phyloP scores from a whole-genome alignment of 345 rosid genomes.

The Kandelia obovata region DNA sequence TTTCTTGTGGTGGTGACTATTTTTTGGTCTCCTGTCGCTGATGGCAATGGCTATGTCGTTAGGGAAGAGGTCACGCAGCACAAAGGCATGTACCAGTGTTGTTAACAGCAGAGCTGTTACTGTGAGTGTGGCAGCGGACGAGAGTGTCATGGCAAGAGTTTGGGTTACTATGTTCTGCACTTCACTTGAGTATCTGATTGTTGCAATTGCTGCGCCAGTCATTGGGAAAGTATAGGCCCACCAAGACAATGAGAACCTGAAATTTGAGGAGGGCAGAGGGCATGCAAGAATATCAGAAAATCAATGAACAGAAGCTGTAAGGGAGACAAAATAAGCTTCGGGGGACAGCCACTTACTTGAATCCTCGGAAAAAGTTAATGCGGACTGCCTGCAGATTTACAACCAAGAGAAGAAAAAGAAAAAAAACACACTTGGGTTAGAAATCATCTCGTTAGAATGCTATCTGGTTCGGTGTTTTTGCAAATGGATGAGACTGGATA shows the following conservation, averaged over 20 bases:
- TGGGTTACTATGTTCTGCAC: conserved; percentile 42
- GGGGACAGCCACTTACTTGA: conserved; percentile 42
- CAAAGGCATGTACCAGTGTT: conserved; percentile 44
- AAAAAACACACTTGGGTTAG: not conserved
- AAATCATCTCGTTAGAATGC: not conserved
- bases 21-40: conserved; percentile 48
- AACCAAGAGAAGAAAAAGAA: not conserved
- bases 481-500: not conserved
- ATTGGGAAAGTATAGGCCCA: conserved; percentile 93
- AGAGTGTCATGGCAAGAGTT: conserved; percentile 38
- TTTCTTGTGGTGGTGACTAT: conserved; percentile 23
- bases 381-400: conserved; percentile 65
- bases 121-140: conserved; percentile 44
- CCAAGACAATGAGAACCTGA: conserved; percentile 84
- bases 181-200: conserved; percentile 55
- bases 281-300: not conserved
- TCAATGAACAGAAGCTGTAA: not conserved
- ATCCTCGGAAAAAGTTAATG: conserved; percentile 71
- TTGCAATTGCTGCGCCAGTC: conserved; percentile 66
- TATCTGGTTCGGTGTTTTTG: not conserved
- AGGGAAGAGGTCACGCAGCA: conserved; percentile 39
- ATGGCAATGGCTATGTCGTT: conserved; percentile 79
- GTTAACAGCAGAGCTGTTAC: conserved; percentile 47
- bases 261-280: not conserved
- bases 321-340: not conserved